Conservation (phyloP, 2,329 filamentous ascomycete genomes). For the Pseudogymnoascus sp. region DNA sequence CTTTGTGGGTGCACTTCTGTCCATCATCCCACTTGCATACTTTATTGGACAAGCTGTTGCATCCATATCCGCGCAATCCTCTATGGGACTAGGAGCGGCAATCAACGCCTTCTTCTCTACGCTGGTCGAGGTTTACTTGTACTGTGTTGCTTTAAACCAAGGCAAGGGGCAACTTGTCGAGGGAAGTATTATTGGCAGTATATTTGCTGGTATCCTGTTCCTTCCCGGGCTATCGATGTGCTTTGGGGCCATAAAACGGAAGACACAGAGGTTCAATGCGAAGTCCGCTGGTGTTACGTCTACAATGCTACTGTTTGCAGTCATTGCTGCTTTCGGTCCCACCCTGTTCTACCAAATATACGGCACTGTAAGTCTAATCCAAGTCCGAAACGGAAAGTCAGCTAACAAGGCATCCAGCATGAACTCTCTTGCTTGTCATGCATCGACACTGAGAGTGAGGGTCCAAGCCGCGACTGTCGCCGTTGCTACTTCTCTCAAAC, state of each 20-base stretch:
- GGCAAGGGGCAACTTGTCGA: conserved; percentile 91
- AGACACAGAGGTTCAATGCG: conserved; percentile 97
- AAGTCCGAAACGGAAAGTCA: conserved; percentile 4
- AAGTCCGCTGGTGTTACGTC: conserved; percentile 93
- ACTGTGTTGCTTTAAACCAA: conserved; percentile 86
- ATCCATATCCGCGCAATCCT: conserved; percentile 96
- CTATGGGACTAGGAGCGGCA: conserved; percentile 93
- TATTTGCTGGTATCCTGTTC: conserved; percentile 93
- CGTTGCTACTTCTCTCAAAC: conserved; percentile 90
- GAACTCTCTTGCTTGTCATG: conserved; percentile 77
- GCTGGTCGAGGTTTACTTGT: conserved; percentile 93
- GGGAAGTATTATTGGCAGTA: conserved; percentile 94
- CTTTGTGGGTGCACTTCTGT: conserved; percentile 74
- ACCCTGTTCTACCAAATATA: conserved; percentile 99
- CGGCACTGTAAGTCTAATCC: conserved; percentile 56
- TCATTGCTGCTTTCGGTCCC: conserved; percentile 89
- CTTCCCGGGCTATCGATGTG: conserved; percentile 96
- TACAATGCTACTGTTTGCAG: conserved; percentile 94
- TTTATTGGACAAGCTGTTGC: conserved; percentile 98
- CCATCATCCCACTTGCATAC: conserved; percentile 93
- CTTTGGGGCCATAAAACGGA: conserved; percentile 93
- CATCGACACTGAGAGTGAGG: conserved; percentile 36
- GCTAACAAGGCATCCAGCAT: conserved; percentile 49
- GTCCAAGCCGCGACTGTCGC: conserved; percentile 61
- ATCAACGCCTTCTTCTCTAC: conserved; percentile 99